These are phyloP conservation scores for Trichosporon inkin DNA, from an alignment of 1,284 basidiomycete genomes.

Conservation along the genomic window DNA sequence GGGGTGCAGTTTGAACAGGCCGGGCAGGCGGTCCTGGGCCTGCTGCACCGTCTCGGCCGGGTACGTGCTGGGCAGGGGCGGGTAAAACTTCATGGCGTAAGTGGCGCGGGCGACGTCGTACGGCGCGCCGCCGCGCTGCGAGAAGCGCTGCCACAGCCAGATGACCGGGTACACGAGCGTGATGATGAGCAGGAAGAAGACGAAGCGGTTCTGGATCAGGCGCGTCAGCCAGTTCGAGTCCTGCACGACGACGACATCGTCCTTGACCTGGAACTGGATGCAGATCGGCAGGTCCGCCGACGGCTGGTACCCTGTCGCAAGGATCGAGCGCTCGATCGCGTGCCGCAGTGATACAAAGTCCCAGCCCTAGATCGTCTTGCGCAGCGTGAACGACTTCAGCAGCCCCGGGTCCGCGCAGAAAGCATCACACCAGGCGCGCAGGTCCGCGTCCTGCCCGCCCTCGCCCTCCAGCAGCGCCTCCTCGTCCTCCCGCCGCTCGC, in stretches of 20 bases:
- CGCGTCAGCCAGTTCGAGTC: constrained; percentile 61
- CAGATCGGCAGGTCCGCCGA: constrained; percentile 41
- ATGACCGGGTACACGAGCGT: constrained; percentile 66
- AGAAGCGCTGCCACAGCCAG: constrained; percentile 41
- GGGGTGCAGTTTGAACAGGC: constrained; percentile 39
- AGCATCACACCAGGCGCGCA: constrained; percentile 66
- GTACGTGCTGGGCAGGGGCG: constrained; percentile 41
- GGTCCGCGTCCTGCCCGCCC: constrained; percentile 1
- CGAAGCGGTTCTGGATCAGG: constrained; percentile 60
- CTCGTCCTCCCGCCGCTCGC: constrained; percentile 12
- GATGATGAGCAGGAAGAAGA: constrained; percentile 62
- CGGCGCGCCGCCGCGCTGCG: constrained; percentile 27
- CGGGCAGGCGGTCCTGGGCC: constrained; percentile 33
- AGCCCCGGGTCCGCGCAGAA: constrained; percentile 60
- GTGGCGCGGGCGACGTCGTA: constrained; percentile 27
- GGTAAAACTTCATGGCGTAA: constrained; percentile 41
- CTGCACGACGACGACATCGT: constrained; percentile 57
- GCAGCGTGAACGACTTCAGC: constrained; percentile 64
- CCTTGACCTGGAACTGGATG: constrained; percentile 54
- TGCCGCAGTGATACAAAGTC: constrained; percentile 51
- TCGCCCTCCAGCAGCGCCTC: constrained; percentile 18
- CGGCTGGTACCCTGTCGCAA: constrained; percentile 57
- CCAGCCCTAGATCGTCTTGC: constrained; percentile 68
- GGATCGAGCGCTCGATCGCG: constrained; percentile 58
- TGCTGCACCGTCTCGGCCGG: constrained; percentile 30